A percentile compares a stretch with the other conserved stretches of the same genome.
phyloP scores from a whole-genome alignment of 1,139 yeast genomes.

The Yamadazyma blattariae region DNA sequence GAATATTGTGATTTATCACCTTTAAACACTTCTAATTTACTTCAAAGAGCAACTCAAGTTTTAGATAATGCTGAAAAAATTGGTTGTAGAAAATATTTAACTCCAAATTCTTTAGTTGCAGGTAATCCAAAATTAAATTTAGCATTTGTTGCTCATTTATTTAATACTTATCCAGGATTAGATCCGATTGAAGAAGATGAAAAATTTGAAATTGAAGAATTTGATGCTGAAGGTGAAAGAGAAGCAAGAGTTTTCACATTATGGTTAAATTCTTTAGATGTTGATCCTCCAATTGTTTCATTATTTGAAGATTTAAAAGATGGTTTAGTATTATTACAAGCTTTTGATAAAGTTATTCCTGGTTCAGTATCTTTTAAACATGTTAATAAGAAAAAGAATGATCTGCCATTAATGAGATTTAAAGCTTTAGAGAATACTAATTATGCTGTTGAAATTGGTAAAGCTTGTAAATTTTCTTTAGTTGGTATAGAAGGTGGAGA shows the following conservation, averaged over 20 bases:
- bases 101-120: constrained; percentile 88
- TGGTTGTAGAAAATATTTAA: constrained; percentile 89
- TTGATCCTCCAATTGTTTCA: constrained; percentile 89
- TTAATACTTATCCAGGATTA: constrained; percentile 94
- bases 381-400: constrained; percentile 78
- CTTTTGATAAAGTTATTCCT: constrained; percentile 93
- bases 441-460: constrained; percentile 95
- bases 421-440: constrained; percentile 95
- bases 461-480: constrained; percentile 83
- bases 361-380: constrained; percentile 81
- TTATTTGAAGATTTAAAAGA: constrained; percentile 94
- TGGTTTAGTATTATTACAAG: constrained; percentile 85
- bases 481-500: constrained; percentile 99
- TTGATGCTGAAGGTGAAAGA: constrained; percentile 99
- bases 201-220: constrained; percentile 85
- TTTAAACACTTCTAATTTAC: constrained; percentile 67
- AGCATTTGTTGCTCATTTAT: constrained; percentile 95
- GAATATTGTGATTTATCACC: constrained; percentile 79
- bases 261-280: constrained; percentile 96
- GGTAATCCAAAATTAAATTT: constrained; percentile 96
- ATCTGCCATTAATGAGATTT: constrained; percentile 76
- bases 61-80: constrained; percentile 84
- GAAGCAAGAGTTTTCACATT: constrained; percentile 98
- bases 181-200: constrained; percentile 94
- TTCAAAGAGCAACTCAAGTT: constrained; percentile 83